Percentiles rank a stretch among this genome's conserved stretches.
phyloP scores from a whole-genome alignment of 805 yeast genomes.

The Saccharomycodes ludwigii region DNA sequence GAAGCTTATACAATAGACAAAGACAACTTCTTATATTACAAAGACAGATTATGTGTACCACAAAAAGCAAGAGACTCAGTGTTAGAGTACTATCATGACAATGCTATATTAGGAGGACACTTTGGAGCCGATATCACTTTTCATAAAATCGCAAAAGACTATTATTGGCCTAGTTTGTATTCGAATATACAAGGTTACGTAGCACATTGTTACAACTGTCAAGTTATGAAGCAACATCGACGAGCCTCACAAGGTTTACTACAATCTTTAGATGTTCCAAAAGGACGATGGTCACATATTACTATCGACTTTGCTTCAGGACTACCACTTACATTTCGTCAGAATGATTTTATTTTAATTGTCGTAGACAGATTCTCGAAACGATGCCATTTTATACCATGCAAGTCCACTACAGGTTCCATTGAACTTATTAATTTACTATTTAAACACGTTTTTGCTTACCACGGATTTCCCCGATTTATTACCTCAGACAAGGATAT shows the following conservation, averaged over 20 bases:
- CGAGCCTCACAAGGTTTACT: conserved; percentile 6
- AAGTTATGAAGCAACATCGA: conserved; percentile 4
- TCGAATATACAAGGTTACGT: conserved; percentile 2
- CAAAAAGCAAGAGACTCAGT: not conserved
- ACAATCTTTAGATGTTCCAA: conserved; percentile 7
- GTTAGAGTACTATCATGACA: conserved; percentile 5
- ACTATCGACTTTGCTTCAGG: conserved; percentile 12
- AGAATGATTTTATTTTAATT: conserved; percentile 8
- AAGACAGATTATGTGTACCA: not conserved
- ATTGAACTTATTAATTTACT: conserved; percentile 8
- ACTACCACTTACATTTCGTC: conserved; percentile 4
- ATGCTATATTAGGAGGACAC: conserved; percentile 7
- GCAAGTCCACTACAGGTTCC: conserved; percentile 6
- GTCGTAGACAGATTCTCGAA: conserved; percentile 12
- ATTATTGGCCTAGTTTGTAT: conserved; percentile 5
- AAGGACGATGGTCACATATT: conserved; percentile 11
- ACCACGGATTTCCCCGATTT: conserved; percentile 9
- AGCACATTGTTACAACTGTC: conserved; percentile 6
- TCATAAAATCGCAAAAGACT: conserved; percentile 3
- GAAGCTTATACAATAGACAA: no score
- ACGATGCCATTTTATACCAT: conserved; percentile 9
- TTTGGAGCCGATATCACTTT: conserved; percentile 7
- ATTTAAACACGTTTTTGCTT: conserved; percentile 7
- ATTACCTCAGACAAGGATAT: conserved; percentile 5
- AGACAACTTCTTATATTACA: not conserved